Conservation (phyloP, 2,329 filamentous ascomycete species). For the Claviceps monticola region DNA sequence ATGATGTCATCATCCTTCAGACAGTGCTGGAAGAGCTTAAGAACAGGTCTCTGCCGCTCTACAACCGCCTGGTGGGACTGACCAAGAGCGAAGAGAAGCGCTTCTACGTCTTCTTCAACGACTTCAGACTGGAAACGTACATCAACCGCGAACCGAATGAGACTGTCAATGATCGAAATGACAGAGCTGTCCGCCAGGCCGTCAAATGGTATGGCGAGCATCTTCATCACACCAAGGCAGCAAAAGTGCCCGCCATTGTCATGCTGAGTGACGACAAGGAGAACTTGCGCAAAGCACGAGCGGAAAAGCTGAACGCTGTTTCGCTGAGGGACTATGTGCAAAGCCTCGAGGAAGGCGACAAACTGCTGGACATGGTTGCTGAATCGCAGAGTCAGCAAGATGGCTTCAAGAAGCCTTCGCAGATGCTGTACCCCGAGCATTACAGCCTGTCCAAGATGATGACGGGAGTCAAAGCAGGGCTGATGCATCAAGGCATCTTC, state of each 20-base stretch:
- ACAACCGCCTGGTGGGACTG: slow-evolving; percentile 80
- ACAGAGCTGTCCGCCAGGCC: slow-evolving; percentile 74
- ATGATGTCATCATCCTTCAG: slow-evolving; percentile 92
- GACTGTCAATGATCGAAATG: slow-evolving; percentile 91
- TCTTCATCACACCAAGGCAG: slow-evolving; percentile 49
- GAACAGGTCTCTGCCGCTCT: slow-evolving; percentile 84
- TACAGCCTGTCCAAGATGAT: slow-evolving; percentile 82
- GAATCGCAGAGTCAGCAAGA: slow-evolving; percentile 56
- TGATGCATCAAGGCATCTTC: slow-evolving; percentile 87
- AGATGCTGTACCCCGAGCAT: slow-evolving; percentile 80
- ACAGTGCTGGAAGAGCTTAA: slow-evolving; percentile 93
- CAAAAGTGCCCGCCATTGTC: slow-evolving; percentile 59
- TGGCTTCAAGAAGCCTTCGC: slow-evolving; percentile 42
- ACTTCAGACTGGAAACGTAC: slow-evolving; percentile 88
- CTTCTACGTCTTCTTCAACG: slow-evolving; percentile 98
- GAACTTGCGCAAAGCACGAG: slow-evolving; percentile 69
- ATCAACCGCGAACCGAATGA: slow-evolving; percentile 62
- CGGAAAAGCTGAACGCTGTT: slow-evolving; percentile 56
- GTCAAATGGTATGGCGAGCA: slow-evolving; percentile 87
- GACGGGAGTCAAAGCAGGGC: slow-evolving; percentile 79
- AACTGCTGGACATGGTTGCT: slow-evolving; percentile 84
- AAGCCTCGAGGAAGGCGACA: slow-evolving; percentile 69
- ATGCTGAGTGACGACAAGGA: slow-evolving; percentile 91
- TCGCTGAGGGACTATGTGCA: slow-evolving; percentile 68
- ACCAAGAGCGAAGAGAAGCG: slow-evolving; percentile 94